Conservation (phyloP, 2,329 filamentous ascomycete species). For the Botrytis deweyae region DNA sequence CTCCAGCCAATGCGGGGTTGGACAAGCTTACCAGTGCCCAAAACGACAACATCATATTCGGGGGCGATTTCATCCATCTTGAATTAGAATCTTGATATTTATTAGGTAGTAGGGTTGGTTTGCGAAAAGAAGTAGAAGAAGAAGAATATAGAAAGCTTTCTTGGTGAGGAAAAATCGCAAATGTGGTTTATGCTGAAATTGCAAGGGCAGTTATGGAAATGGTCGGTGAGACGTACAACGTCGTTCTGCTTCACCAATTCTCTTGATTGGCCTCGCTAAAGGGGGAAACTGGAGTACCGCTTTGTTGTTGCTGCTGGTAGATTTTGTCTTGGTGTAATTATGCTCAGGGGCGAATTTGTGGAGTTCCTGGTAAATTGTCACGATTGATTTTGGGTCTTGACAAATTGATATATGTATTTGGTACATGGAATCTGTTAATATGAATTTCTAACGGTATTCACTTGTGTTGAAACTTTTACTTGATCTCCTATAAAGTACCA, state of each 20-base stretch:
- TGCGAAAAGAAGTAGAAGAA: conserved; percentile 11
- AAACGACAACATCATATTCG: conserved; percentile 97
- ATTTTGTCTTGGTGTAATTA: conserved; percentile 23
- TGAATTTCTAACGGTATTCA: not conserved
- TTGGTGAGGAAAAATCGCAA: conserved; percentile 24
- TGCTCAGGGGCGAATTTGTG: conserved; percentile 22
- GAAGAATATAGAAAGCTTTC: conserved; percentile 15
- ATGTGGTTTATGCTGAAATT: conserved; percentile 20
- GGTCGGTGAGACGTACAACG: conserved; percentile 30
- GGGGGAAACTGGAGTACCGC: conserved; percentile 26
- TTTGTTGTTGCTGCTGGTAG: conserved; percentile 33
- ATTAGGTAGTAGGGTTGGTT: conserved; percentile 7
- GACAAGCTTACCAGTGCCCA: conserved; percentile 79
- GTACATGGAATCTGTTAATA: not conserved
- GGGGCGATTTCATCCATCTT: conserved; percentile 96
- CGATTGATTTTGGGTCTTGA: conserved; percentile 9
- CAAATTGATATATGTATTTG: conserved; percentile 13
- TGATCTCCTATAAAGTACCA: not conserved
- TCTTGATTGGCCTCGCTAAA: conserved; percentile 37
- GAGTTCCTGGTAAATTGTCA: conserved; percentile 13
- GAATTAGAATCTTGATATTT: conserved; percentile 37
- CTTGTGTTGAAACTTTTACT: not conserved
- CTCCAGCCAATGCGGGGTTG: conserved; percentile 42
- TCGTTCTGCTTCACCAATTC: conserved; percentile 18
- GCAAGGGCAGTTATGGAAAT: conserved; percentile 23